Conservation (phyloP, 306 rosid genomes). For the Medicago ruthenica region DNA sequence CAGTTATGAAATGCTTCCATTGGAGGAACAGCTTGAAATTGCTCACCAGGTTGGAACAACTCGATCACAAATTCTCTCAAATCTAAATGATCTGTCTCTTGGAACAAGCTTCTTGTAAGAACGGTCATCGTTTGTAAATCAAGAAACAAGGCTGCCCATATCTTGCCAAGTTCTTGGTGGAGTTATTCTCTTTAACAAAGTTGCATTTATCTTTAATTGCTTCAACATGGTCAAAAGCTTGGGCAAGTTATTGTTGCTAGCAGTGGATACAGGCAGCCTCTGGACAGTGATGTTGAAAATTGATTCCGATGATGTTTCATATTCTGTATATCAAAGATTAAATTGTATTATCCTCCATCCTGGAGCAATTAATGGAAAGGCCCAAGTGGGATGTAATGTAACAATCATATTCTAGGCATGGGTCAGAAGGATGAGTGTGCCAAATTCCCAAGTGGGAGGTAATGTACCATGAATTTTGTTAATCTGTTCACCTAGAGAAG, state of each 20-base stretch:
- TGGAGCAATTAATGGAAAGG: not conserved
- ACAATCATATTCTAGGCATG: constrained; percentile 3
- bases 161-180: constrained; percentile 28
- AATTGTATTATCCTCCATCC: constrained; percentile 35
- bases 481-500: constrained; percentile 38
- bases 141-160: constrained; percentile 15
- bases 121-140: constrained; percentile 35
- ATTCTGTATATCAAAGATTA: constrained; percentile 36
- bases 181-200: constrained; percentile 15
- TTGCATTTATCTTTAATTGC: constrained; percentile 23
- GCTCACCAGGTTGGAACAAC: constrained; percentile 92
- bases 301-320: constrained; percentile 21
- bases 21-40: constrained; percentile 93
- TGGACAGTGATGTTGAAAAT: constrained; percentile 27
- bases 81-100: constrained; percentile 76
- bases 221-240: constrained; percentile 34
- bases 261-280: not conserved
- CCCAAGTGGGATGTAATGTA: too few species aligned
- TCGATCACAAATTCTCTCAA: constrained; percentile 77
- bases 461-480: constrained; percentile 36
- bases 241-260: constrained; percentile 31
- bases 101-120: constrained; percentile 87
- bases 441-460: constrained; percentile 20
- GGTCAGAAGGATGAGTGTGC: constrained; percentile 6
- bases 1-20: constrained; percentile 96